Conservation (phyloP, 1,284 basidiomycete genomes). For the Malassezia equina region DNA sequence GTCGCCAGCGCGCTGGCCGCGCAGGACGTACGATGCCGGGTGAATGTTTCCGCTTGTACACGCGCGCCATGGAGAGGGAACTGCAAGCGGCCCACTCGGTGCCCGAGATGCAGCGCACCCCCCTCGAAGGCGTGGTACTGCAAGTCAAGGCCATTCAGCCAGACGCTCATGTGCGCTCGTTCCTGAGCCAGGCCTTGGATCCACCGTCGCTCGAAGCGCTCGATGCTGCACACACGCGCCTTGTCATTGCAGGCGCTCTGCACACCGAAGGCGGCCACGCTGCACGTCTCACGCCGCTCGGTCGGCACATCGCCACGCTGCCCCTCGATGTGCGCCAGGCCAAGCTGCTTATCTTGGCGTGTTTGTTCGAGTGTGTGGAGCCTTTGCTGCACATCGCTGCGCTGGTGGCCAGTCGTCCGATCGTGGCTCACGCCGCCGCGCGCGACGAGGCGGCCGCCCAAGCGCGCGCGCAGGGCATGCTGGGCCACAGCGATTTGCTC, state of each 20-base stretch:
- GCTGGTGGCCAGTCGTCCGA: slow-evolving; percentile 63
- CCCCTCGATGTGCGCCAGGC: slow-evolving; percentile 80
- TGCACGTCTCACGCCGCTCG: slow-evolving; percentile 64
- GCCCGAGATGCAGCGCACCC: slow-evolving; percentile 81
- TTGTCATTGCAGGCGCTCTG: slow-evolving; percentile 71
- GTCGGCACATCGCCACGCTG: slow-evolving; percentile 68
- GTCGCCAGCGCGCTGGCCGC: slow-evolving; percentile 72
- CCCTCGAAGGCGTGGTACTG: slow-evolving; percentile 71
- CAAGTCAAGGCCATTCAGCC: slow-evolving; percentile 73
- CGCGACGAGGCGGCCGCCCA: slow-evolving; percentile 61
- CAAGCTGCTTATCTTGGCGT: slow-evolving; percentile 56
- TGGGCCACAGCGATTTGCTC: slow-evolving; percentile 72
- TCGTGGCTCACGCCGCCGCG: background rate
- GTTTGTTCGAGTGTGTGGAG: slow-evolving; percentile 40
- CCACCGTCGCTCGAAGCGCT: slow-evolving; percentile 69
- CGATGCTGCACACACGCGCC: slow-evolving; percentile 64
- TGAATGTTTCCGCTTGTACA: slow-evolving; percentile 58
- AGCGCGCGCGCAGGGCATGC: slow-evolving; percentile 50
- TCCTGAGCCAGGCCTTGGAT: slow-evolving; percentile 66
- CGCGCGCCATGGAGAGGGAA: slow-evolving; percentile 61
- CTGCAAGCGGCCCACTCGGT: slow-evolving; percentile 14
- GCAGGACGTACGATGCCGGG: slow-evolving; percentile 64
- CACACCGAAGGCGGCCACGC: slow-evolving; percentile 53
- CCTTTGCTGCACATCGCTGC: slow-evolving; percentile 51
- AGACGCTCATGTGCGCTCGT: slow-evolving; percentile 64